phyloP scores from a whole-genome alignment of 768 basidiomycete species.

The Lactarius trivialis region DNA sequence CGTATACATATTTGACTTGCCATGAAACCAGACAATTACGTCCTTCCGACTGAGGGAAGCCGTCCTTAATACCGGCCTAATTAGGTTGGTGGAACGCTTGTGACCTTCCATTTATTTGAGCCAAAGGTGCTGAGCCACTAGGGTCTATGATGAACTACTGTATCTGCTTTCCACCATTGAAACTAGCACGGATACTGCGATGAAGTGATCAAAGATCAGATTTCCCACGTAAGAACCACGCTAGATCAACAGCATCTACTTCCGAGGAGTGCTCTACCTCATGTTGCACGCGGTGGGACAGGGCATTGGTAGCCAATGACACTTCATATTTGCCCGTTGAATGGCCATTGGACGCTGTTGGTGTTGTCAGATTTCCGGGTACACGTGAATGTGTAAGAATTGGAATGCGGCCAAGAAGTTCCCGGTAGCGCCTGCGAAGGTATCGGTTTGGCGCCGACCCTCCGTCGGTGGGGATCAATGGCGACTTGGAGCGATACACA shows the following conservation, averaged over 20 bases:
- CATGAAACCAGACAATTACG: background rate
- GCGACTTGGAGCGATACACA: background rate
- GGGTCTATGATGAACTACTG: background rate
- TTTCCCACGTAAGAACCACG: slow-evolving; percentile 30
- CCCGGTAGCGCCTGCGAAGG: slow-evolving; percentile 47
- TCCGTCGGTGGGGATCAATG: background rate
- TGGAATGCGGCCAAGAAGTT: slow-evolving; percentile 56
- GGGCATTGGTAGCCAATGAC: slow-evolving; percentile 30
- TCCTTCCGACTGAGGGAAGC: background rate
- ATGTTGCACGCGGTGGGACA: slow-evolving; percentile 17
- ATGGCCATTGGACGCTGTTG: background rate
- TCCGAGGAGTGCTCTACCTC: slow-evolving; percentile 20
- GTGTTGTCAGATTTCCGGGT: background rate
- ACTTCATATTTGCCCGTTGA: slow-evolving; percentile 28
- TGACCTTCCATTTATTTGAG: no score
- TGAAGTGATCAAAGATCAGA: background rate
- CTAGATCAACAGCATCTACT: slow-evolving; percentile 30
- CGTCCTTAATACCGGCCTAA: no score
- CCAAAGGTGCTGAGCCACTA: background rate
- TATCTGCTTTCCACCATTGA: background rate
- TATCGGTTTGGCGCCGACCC: slow-evolving; percentile 23
- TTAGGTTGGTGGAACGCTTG: no score
- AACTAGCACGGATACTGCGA: background rate
- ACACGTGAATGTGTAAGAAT: slow-evolving; percentile 35
- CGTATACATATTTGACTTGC: slow-evolving; percentile 4